Evolutionary conservation across 257 asterid genomes (phyloP).

Genomic region (Scutellaria barbata): DNA sequence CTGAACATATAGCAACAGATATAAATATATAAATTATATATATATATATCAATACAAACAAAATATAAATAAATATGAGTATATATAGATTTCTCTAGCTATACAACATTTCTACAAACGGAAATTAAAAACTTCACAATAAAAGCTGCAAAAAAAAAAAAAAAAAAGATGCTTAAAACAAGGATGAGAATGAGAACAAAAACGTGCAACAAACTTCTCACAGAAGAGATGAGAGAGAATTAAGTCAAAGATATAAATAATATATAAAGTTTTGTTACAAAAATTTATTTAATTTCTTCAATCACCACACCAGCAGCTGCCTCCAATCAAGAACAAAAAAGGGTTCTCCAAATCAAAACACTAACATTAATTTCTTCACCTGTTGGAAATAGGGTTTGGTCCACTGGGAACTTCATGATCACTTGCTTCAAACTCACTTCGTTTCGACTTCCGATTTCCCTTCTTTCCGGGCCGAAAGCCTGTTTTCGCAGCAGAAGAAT

Average conservation of each 20-base stretch:
- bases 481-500: conserved; percentile 21
- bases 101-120: conserved; percentile 29
- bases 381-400: conserved; percentile 82
- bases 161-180: background rate
- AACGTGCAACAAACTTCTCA: conserved; percentile 37
- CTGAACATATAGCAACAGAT: conserved; percentile 13
- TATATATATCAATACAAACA: conserved; percentile 25
- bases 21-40: background rate
- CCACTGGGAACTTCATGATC: conserved; percentile 92
- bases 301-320: background rate
- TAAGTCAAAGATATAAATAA: background rate
- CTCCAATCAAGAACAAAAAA: background rate
- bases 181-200: conserved; percentile 29
- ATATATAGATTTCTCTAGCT: conserved; percentile 39
- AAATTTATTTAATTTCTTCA: background rate
- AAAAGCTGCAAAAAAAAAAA: conserved; percentile 14
- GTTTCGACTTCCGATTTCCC: conserved; percentile 25
- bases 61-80: conserved; percentile 2
- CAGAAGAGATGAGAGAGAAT: background rate
- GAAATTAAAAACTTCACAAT: background rate
- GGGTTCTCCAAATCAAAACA: background rate
- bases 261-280: background rate
- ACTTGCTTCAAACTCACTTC: conserved; percentile 53
- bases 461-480: conserved; percentile 37
- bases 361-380: conserved; percentile 29